A percentile compares a stretch with the other conserved stretches of the same genome.
These are phyloP conservation scores for Blastobotrys persicus DNA, from an alignment of 1,139 yeast genomes.

Conservation along the genomic window DNA sequence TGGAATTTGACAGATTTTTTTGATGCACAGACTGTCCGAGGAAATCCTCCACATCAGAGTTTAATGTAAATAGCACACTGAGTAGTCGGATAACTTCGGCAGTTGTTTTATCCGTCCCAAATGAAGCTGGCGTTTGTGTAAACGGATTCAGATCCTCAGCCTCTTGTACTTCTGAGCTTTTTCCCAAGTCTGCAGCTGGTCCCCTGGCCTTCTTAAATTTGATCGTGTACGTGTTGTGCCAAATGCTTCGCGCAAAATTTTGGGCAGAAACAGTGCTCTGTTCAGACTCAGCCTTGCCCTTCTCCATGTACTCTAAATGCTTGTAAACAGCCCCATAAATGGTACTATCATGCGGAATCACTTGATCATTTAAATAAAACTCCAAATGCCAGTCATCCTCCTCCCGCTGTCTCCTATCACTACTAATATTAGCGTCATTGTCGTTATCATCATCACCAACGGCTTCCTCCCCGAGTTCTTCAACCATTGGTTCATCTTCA, in stretches of 20 bases:
- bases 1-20: conserved; percentile 40
- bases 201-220: conserved; percentile 47
- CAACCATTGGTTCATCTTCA: conserved; percentile 16
- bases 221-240: conserved; percentile 58
- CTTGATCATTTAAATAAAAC: conserved; percentile 60
- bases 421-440: conserved; percentile 11
- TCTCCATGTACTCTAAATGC: conserved; percentile 40
- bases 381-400: conserved; percentile 49
- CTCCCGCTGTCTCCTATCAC: background rate
- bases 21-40: conserved; percentile 14
- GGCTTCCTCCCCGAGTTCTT: conserved; percentile 15
- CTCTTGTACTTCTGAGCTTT: conserved; percentile 23
- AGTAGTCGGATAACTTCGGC: conserved; percentile 55
- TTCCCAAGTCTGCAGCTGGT: conserved; percentile 17
- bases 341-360: conserved; percentile 67
- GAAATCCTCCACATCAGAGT: conserved; percentile 36
- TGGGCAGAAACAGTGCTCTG: conserved; percentile 5
- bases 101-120: conserved; percentile 47
- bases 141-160: conserved; percentile 37
- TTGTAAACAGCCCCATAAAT: conserved; percentile 76
- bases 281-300: conserved; percentile 12
- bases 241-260: conserved; percentile 48
- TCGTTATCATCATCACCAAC: conserved; percentile 18
- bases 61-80: conserved; percentile 51
- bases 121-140: conserved; percentile 33